Evolutionary conservation across 2,329 filamentous ascomycete genomes (phyloP), one percentile per base, ranked within the genome.

Genomic region (Thielaviopsis populi): DNA sequence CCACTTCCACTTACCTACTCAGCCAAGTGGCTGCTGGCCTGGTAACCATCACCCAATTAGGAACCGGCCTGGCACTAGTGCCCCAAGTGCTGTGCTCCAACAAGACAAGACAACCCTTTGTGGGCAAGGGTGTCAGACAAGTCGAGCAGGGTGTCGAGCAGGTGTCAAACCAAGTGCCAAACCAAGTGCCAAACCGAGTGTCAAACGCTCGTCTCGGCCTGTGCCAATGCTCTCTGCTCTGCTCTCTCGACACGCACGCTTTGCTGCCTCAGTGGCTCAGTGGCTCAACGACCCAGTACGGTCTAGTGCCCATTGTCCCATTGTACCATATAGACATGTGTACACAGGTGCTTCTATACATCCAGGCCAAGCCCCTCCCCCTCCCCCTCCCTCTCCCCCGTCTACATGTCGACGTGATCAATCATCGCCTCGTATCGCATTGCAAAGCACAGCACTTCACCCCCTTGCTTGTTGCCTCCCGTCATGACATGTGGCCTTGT

Each of bases 401-500:
- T 8, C 24, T 50, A 22, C 46, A 50, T 50, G 19, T 37, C 33
- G 33, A 6, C 46, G 27, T 50, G 11, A 24, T 27, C 46, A 11
- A 50, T 24, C 46, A 50, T 50, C 46, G 22, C 10, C 46, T 50
- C 46, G 46, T 50, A 50, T 50, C 46, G 46, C 19, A 50, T 50
- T 1, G 19, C 22, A 50, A 50, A 27, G 46, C 24, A 60, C 13
- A 27, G 33, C 59, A 41, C 59, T 43, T n/a, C 19, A 61, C 42
- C 48, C 59, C 59, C 59, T 61, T 41, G 58, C 58, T 17, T 59
- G 40, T 46, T 46, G 30, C 30, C 11, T 61, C 41, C 59, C 41
- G 59, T 46, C 42, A 61, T 43, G 59, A 61, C 59, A 46, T 61
- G 59, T 61, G 41, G 59, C 41, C 37, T 43, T 59, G 33, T 27